Evolutionary conservation across 257 asterid genomes (phyloP), one percentile per base, ranked within the genome.

Genomic region (Scutellaria baicalensis): DNA sequence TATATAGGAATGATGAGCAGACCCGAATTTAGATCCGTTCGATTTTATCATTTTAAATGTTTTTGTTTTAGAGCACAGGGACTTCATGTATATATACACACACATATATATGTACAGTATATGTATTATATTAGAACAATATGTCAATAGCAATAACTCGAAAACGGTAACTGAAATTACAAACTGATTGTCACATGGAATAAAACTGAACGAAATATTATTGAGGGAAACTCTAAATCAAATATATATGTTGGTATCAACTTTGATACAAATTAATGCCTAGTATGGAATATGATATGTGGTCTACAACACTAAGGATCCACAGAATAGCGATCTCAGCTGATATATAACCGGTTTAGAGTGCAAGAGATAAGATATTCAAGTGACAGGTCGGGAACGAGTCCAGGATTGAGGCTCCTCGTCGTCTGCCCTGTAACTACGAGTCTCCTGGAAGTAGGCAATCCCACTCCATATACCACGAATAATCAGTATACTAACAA

Each of bases 401-500:
- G 50, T 66, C 99, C 99, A 91, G 7, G 86, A 43, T 20, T 69
- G 79, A 9, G 76, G 84, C 51, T 89, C 92, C 54, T 93, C 96
- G 8, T 88, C 96, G 33, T 88, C 88, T 44, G 72, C 78, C 72
- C 92, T 84, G 62, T 82, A 71, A 71, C 72, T 79, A 36, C 88
- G 91, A 51, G 38, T 82, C 40, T 84, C 93, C 64, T 93, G 96
- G 66, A 91, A 80, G 83, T 87, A 87, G 60, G 94, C 78, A 52
- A 91, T 80, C 67, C 91, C 94, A 10, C 89, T 79, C 96, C 98
- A 91, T 77, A 82, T 77, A 13, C 95, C 96, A 0, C 96, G 96
- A 72, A 89, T 77, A 9, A 93, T 81, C 77, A 93, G 79, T 31
- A 91, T 91, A 80, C 96, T 89, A 40, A 70, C 71, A 64, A 91